Base-by-base conservation (phyloP, 208 protist genomes). In the Strigomonas oncopelti region DNA sequence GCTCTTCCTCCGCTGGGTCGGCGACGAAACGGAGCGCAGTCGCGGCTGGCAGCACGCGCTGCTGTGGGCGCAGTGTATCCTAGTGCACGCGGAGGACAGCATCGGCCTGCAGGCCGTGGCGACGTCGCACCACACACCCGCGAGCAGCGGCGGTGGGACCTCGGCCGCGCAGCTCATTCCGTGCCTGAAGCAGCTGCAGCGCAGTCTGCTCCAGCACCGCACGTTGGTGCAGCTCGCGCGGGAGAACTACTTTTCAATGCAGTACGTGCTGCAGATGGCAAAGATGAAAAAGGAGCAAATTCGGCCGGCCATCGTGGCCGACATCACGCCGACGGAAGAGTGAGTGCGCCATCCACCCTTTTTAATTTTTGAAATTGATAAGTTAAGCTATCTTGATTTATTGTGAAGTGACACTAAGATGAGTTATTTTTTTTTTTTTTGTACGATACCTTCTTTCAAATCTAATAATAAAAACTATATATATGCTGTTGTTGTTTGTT, bases 191-290 rank as follows among this genome's bases (percentile, higher is more conserved):
- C 69, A 65, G 45, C 81, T 96, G 25, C 77, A 86, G 67, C 78
- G 82, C 5, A 83, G 78, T 27, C 68, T 96, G 28, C 72, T 84
- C 36, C 77, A 85, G 63, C 86, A 94, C 69, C 42, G 42, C 11
- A 67, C 77, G 52, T 61, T 96, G 52, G 77, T 69, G 34, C 72
- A 90, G 57, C 72, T 93, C 54, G 85, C 86, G 13, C 77, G 81
- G 48, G 91, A 94, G 66, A 96, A 96, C 59, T 93, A 90, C 75
- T 93, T 91, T 55, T 88, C 91, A 29, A 60, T 96, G 69, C 79
- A 80, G 69, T 96, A 96, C 71, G 81, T 96, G 32, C 74, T 83
- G 28, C 83, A 94, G 67, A 78, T 85, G 58, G 75, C 86, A 5
- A 74, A 73, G 22, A 87, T 94, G 84, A 74, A 79, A 1, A 57